Percentiles rank a stretch among this genome's conserved stretches.
phyloP scores from a whole-genome alignment of 1,139 yeast species.

The Saccharomyces hybrid region DNA sequence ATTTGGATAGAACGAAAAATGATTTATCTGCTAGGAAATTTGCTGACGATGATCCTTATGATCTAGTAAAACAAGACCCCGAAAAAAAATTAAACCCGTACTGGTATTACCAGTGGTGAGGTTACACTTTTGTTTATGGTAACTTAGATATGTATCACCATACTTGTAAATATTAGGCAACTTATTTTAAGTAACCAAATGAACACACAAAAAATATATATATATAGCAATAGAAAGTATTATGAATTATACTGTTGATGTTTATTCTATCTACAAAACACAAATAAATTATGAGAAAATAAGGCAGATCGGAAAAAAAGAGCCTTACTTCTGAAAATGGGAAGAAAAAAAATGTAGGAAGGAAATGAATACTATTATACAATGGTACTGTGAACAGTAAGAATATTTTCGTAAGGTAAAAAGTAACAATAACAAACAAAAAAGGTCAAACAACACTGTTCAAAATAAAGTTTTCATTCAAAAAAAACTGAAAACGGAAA shows the following conservation, averaged over 20 bases:
- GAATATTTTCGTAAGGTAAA: not conserved
- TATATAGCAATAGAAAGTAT: not conserved
- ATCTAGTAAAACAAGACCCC: constrained; percentile 10
- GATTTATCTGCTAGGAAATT: constrained; percentile 17
- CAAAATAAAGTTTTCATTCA: not conserved
- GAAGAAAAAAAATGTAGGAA: not conserved
- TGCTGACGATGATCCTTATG: constrained; percentile 14
- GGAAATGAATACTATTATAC: constrained; percentile 7
- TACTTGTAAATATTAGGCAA: not conserved
- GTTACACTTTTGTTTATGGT: not conserved
- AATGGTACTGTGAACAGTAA: constrained; percentile 3
- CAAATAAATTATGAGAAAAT: constrained; percentile 3
- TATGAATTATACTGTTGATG: constrained; percentile 3
- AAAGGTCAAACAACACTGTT: not conserved
- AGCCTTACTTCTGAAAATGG: not conserved
- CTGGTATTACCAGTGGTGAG: constrained; percentile 28
- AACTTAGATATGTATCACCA: not conserved
- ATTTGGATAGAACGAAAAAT: constrained; percentile 18
- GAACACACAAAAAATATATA: not conserved
- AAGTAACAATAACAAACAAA: not conserved
- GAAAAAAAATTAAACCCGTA: constrained; percentile 20
- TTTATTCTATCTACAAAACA: constrained; percentile 14
- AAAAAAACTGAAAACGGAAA: not conserved
- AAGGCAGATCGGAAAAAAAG: not conserved
- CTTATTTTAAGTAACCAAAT: not conserved